These are phyloP conservation scores for Podosphaera leucotricha DNA, from an alignment of 2,329 filamentous ascomycete species.

Conservation along the genomic window DNA sequence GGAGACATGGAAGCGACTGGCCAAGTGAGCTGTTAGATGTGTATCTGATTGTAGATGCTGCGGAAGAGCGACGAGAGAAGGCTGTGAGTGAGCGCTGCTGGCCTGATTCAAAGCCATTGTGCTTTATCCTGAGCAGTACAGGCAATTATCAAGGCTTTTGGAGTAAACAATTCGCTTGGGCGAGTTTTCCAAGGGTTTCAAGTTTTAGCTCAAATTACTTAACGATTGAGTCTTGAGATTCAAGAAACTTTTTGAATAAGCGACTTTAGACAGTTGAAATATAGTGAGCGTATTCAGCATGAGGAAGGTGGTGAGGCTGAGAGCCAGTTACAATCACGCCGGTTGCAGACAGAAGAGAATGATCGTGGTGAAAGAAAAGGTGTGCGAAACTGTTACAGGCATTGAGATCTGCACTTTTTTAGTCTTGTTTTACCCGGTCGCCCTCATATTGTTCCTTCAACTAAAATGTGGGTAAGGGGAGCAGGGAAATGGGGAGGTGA, in stretches of 20 bases:
- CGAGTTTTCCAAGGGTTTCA: background rate
- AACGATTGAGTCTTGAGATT: background rate
- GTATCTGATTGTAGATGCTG: slow-evolving; percentile 60
- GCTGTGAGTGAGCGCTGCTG: slow-evolving; percentile 45
- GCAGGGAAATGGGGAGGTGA: background rate
- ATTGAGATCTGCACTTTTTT: background rate
- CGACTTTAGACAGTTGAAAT: background rate
- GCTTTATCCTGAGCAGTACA: background rate
- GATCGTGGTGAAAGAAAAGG: slow-evolving; percentile 27
- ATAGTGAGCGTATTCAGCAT: background rate
- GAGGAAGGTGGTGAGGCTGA: background rate
- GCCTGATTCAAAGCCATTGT: slow-evolving; percentile 4
- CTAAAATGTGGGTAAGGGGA: background rate
- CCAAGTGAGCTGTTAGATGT: slow-evolving; percentile 59
- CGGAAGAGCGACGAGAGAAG: slow-evolving; percentile 71
- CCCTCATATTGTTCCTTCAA: background rate
- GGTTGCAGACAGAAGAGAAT: slow-evolving; percentile 17
- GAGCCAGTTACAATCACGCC: background rate
- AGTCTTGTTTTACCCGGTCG: background rate
- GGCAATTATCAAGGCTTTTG: background rate
- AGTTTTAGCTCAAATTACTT: background rate
- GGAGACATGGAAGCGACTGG: slow-evolving; percentile 76
- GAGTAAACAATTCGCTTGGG: background rate
- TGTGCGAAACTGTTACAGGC: slow-evolving; percentile 9
- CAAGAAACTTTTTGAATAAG: background rate